Base-by-base conservation (phyloP, 768 basidiomycete genomes). In the Omphalotus guepiniiformis region DNA sequence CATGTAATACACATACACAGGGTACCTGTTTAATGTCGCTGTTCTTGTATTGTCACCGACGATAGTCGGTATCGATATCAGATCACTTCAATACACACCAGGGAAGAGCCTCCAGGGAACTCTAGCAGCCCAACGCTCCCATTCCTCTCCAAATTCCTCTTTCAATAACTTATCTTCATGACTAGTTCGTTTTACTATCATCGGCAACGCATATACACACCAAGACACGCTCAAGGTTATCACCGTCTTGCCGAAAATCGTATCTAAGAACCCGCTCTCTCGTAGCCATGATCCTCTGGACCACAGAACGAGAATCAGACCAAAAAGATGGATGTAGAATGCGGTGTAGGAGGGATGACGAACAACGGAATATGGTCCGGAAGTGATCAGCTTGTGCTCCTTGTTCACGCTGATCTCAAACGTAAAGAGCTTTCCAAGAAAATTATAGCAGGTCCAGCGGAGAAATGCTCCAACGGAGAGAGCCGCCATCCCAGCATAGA, bases 361-460 rank as follows among this genome's bases (percentile, higher is more conserved):
- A 21, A 73, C 69, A 32, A 59, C 39, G 22, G 60, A 49, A 51
- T 74, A 74, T 6, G 71, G 72, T 0, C 71, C 71, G 7, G 53
- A 49, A 3, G 66, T 71, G 39, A 74, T 53, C 21, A 74, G 61
- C 42, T 46, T 53, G 51, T 74, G 72, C 18, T 60, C 39, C 7
- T 59, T 57, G 9, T 58, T 62, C 23, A 73, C 62, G n/a, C 60
- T 59, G 30, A 72, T 54, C 35, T 71, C 63, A 42, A 73, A 75
- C 13, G 70, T 74, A 55, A 69, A 71, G 22, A 65, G 52, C 4
- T 53, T 29, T n/a, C 66, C 66, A 21, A 74, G 58, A 16, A 58
- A 52, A n/a, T 56, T 64, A 55, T 65, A 73, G 50, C 66, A 73
- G 47, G 53, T 53, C 6, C 67, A 34, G 15, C 75, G 70, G 2